Conservation (phyloP, 148 eudicot genomes). For the Vaccinium myrtillus region DNA sequence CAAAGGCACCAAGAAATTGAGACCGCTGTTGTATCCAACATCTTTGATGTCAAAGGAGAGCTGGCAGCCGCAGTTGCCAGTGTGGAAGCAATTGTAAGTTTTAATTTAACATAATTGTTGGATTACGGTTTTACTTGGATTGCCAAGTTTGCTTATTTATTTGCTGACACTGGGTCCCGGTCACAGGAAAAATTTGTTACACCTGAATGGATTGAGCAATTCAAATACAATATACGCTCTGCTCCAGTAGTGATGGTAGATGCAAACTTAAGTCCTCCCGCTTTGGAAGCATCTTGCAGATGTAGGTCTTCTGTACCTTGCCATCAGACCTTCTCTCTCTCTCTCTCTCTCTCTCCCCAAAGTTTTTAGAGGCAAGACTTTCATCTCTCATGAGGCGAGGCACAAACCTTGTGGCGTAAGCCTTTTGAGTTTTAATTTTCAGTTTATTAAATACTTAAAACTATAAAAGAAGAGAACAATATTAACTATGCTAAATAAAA, state of each 20-base stretch:
- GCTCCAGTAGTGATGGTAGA: slow-evolving; percentile 87
- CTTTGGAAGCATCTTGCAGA: slow-evolving; percentile 69
- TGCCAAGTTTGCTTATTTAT: slow-evolving; percentile 12
- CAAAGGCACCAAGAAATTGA: slow-evolving; percentile 48
- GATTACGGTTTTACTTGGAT: no score
- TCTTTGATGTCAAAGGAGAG: slow-evolving; percentile 82
- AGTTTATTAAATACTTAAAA: no score
- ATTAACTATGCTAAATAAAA: no score
- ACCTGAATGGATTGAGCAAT: slow-evolving; percentile 71
- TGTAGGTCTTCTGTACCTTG: slow-evolving; percentile 32
- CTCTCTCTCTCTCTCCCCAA: neutral
- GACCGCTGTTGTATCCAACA: slow-evolving; percentile 75
- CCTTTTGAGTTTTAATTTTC: no score
- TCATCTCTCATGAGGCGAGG: no score
- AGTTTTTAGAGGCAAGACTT: no score
- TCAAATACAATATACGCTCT: slow-evolving; percentile 38
- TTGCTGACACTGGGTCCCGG: slow-evolving; percentile 15
- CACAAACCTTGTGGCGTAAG: no score
- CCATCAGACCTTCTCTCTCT: neutral
- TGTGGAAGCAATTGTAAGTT: slow-evolving; percentile 81
- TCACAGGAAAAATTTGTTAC: slow-evolving; percentile 72
- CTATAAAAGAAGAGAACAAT: no score
- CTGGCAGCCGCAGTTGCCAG: slow-evolving; percentile 83
- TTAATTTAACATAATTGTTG: neutral
- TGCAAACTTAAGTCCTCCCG: slow-evolving; percentile 75